Percentiles rank a stretch among this genome's conserved stretches.
phyloP scores from a whole-genome alignment of 2,329 filamentous ascomycete genomes.

The Paracorniculantispora psalliotae region DNA sequence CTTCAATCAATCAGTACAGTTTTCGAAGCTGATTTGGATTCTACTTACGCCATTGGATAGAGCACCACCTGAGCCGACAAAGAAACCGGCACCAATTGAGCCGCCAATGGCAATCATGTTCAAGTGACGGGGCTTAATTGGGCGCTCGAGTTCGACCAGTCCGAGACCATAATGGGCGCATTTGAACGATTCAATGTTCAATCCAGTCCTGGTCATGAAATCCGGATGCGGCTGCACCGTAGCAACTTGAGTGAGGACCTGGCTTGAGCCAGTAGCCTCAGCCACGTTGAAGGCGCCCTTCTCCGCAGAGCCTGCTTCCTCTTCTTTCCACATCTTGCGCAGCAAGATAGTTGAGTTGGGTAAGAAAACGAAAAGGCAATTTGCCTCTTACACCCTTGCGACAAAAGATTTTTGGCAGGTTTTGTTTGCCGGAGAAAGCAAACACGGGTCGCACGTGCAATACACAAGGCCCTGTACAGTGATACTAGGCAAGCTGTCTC shows the following conservation, averaged over 20 bases:
- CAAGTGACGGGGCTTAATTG: conserved; percentile 50
- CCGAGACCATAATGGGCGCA: conserved; percentile 29
- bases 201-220: conserved; percentile 34
- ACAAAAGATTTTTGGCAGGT: not conserved
- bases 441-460: conserved; percentile 9
- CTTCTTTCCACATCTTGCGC: conserved; percentile 7
- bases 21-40: not conserved
- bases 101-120: conserved; percentile 57
- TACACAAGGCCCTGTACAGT: not conserved
- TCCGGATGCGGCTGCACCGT: conserved; percentile 14
- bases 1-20: conserved; percentile 16
- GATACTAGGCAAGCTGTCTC: too few species aligned
- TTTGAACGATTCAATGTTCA: conserved; percentile 36
- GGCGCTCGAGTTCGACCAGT: conserved; percentile 33
- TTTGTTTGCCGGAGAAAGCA: conserved; percentile 10
- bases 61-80: conserved; percentile 52
- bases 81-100: conserved; percentile 55
- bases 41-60: conserved; percentile 39
- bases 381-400: not conserved
- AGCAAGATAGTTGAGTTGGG: not conserved
- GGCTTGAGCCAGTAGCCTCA: conserved; percentile 1
- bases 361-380: not conserved
- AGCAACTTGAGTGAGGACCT: conserved; percentile 3
- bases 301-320: conserved; percentile 7
- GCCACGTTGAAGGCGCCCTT: not conserved